Conservation (phyloP, 2,329 filamentous ascomycete genomes). For the Venturia nashicola region DNA sequence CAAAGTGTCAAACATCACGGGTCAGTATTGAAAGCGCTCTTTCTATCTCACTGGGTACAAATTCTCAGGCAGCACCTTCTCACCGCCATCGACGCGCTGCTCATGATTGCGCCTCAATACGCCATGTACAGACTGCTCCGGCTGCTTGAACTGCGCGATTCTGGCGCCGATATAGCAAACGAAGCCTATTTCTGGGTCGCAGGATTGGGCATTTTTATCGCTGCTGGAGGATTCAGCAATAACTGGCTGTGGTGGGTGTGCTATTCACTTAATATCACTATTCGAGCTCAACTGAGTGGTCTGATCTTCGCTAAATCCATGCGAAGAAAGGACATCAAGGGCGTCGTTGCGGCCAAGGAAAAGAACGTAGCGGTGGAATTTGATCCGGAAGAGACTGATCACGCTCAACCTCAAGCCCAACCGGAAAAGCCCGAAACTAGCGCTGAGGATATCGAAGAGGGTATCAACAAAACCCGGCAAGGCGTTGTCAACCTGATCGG, state of each 20-base stretch:
- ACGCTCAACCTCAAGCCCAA: slow-evolving; percentile 16
- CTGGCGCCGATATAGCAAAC: slow-evolving; percentile 25
- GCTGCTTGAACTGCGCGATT: slow-evolving; percentile 45
- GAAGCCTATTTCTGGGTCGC: slow-evolving; percentile 55
- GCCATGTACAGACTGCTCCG: slow-evolving; percentile 54
- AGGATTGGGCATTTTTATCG: slow-evolving; percentile 47
- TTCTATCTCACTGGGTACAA: slow-evolving; percentile 43
- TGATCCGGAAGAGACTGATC: slow-evolving; percentile 21
- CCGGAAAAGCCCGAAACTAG: slow-evolving; percentile 10
- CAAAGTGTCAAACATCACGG: slow-evolving; percentile 10
- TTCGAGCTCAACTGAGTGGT: slow-evolving; percentile 57
- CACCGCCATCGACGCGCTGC: slow-evolving; percentile 39
- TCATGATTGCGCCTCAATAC: slow-evolving; percentile 61
- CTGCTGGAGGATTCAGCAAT: slow-evolving; percentile 47
- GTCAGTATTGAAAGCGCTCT: slow-evolving; percentile 48
- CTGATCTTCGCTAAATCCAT: slow-evolving; percentile 68
- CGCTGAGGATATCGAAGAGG: slow-evolving; percentile 32
- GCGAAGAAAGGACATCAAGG: slow-evolving; percentile 65
- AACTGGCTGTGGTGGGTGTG: slow-evolving; percentile 37
- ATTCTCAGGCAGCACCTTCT: slow-evolving; percentile 49
- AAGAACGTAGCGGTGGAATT: slow-evolving; percentile 25
- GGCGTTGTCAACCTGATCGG: slow-evolving; percentile 67
- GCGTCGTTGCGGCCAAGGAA: slow-evolving; percentile 20
- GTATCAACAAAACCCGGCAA: slow-evolving; percentile 48
- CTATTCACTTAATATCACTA: slow-evolving; percentile 45